These are phyloP conservation scores for Plantago major DNA, from an alignment of 257 asterid species.

Conservation along the genomic window DNA sequence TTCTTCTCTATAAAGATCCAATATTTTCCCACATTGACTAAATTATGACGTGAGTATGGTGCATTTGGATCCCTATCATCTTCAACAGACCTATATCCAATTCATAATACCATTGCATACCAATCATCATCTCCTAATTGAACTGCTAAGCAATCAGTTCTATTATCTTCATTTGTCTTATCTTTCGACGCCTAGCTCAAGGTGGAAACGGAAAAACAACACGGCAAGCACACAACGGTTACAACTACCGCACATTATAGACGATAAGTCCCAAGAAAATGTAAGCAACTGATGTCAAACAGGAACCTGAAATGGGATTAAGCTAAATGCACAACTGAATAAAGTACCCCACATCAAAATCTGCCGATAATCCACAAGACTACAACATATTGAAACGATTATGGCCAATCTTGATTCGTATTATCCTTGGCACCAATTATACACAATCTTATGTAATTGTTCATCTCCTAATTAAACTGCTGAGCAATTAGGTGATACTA, in stretches of 20 bases:
- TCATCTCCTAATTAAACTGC: too few species aligned
- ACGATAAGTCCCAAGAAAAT: neutral
- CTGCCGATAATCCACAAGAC: too few species aligned
- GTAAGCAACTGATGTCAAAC: neutral
- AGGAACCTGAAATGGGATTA: constrained; percentile 46
- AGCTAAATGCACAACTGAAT: constrained; percentile 13
- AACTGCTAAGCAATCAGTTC: neutral
- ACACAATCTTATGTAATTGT: neutral
- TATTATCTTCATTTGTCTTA: neutral
- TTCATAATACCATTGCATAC: too few species aligned
- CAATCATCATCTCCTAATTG: too few species aligned
- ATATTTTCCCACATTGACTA: constrained; percentile 7
- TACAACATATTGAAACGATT: neutral
- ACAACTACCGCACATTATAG: neutral
- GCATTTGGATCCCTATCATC: too few species aligned
- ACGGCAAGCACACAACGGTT: too few species aligned
- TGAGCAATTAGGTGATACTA: neutral
- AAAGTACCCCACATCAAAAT: too few species aligned
- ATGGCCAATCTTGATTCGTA: neutral
- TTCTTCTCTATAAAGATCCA: neutral
- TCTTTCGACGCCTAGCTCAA: neutral
- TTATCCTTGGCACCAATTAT: neutral
- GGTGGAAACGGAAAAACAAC: neutral
- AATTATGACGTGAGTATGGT: too few species aligned
- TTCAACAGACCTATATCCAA: too few species aligned